Base-by-base conservation (phyloP, 176 grass and related monocot genomes). In the Ensete glaucum region DNA sequence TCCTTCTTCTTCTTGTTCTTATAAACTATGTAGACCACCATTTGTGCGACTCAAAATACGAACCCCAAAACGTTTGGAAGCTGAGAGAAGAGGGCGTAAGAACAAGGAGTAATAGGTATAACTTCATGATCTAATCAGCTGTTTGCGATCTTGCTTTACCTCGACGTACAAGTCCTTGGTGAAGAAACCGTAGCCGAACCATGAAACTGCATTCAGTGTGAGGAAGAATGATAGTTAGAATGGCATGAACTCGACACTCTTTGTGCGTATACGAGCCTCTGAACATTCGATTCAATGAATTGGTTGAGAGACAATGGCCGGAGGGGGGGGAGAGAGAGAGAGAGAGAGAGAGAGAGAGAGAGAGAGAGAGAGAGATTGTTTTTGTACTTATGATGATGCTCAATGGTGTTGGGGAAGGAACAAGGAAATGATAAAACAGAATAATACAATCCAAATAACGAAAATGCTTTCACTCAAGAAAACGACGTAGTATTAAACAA, bases 171-270 rank as follows among this genome's bases (percentile, higher is more conserved):
- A 87, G 86, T 96, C 92, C 84, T 83, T 91, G 29, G 88, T 85
- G 15, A 96, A 78, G 6, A 96, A 71, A 48, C 89, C 92, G 17
- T 96, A 96, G 17, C 87, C 76, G 80, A 96, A 96, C 92, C 92
- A 96, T 59, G 82, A 80, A 13, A 91, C 64, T 1, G 92, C 92
- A 21, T 82, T 89, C 23, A 85, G 2, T 34, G 92, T 96, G 67
- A 96, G 92, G 19, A 86, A 91, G 62, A 91, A 55, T 2, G 92
- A 96, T 11, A 96, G 89, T 0, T 76, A 89, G 82, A 96, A 96
- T 14, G 92, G 92, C 92, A 96, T 96, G 82, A 96, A 96, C 82
- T 96, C 92, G 0, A 96, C 92, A 27, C 92, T 96, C 50, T 77
- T 72, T 2, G 92, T 96, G 25, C 84, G 84, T 69, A 96, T 84